Percentiles rank a stretch among this genome's conserved stretches.
Conservation (phyloP, 2,329 filamentous ascomycete genomes). For the Calonectria naviculata region DNA sequence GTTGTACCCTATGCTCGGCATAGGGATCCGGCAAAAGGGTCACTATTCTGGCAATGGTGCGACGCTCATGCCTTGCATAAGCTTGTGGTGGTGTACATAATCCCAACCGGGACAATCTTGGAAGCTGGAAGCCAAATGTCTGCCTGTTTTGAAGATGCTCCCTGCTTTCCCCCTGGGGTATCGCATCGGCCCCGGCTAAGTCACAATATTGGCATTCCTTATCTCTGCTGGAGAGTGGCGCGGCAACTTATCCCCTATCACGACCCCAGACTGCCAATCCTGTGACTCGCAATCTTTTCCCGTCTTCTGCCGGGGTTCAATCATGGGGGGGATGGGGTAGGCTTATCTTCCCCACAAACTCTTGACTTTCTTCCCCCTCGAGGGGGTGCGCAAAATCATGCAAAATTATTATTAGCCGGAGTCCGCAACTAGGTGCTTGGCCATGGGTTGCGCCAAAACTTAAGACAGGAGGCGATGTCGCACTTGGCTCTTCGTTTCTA, state of each 20-base stretch:
- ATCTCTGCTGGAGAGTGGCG: constrained; percentile 27
- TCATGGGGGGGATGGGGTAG: constrained; percentile 36
- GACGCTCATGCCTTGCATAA: constrained; percentile 27
- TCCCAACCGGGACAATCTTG: constrained; percentile 17
- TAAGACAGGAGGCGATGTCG: background rate
- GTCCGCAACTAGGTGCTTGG: constrained; percentile 2
- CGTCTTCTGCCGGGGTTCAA: constrained; percentile 27
- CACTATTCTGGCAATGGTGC: constrained; percentile 10
- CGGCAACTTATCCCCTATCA: constrained; percentile 30
- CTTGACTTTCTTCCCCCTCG: constrained; percentile 16
- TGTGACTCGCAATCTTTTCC: constrained; percentile 38
- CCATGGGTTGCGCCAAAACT: constrained; percentile 18
- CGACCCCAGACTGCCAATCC: constrained; percentile 34
- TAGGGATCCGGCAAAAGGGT: background rate
- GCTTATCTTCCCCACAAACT: constrained; percentile 41
- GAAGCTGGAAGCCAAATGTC: constrained; percentile 14
- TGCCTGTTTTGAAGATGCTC: constrained; percentile 5
- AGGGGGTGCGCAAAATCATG: constrained; percentile 14
- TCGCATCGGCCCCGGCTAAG: constrained; percentile 7
- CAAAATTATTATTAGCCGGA: constrained; percentile 8
- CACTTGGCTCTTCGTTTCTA: background rate
- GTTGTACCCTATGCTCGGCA: background rate
- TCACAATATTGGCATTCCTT: constrained; percentile 30
- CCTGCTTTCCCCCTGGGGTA: constrained; percentile 12
- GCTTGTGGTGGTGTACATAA: constrained; percentile 21